Conservation (phyloP, 495 filamentous ascomycete genomes). For the Tuber melanosporum region DNA sequence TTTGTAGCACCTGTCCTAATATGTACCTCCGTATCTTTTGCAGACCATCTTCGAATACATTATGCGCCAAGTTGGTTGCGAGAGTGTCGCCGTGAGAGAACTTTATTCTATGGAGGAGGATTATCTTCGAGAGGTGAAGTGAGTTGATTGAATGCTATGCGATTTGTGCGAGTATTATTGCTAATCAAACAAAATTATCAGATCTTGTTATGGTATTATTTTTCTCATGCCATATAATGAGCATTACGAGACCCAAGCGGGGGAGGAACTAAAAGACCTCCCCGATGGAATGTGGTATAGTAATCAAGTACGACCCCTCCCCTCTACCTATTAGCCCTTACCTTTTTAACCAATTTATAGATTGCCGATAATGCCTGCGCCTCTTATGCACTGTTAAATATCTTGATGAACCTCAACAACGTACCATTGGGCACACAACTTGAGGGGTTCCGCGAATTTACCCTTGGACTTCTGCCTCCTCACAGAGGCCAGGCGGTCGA, state of each 20-base stretch:
- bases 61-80: conserved; percentile 68
- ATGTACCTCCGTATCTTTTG: neutral
- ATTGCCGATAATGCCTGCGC: conserved; percentile 78
- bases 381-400: conserved; percentile 80
- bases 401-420: conserved; percentile 71
- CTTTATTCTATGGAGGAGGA: conserved; percentile 68
- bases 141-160: conserved; percentile 27
- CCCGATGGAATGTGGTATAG: conserved; percentile 82
- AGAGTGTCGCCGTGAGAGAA: conserved; percentile 68
- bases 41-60: conserved; percentile 81
- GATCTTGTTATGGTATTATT: neutral
- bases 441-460: conserved; percentile 62
- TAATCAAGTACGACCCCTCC: conserved; percentile 59
- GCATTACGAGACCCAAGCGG: conserved; percentile 34
- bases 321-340: neutral
- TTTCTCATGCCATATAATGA: neutral
- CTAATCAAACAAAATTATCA: neutral
- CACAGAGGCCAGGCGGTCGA: conserved; percentile 68
- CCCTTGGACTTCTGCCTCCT: conserved; percentile 59
- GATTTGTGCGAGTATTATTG: neutral
- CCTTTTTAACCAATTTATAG: conserved; percentile 45
- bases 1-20: neutral
- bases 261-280: conserved; percentile 45
- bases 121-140: conserved; percentile 59
- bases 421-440: conserved; percentile 63